These are phyloP conservation scores for Sanghuangporus weigelae DNA, from an alignment of 1,284 basidiomycete genomes.

Conservation along the genomic window DNA sequence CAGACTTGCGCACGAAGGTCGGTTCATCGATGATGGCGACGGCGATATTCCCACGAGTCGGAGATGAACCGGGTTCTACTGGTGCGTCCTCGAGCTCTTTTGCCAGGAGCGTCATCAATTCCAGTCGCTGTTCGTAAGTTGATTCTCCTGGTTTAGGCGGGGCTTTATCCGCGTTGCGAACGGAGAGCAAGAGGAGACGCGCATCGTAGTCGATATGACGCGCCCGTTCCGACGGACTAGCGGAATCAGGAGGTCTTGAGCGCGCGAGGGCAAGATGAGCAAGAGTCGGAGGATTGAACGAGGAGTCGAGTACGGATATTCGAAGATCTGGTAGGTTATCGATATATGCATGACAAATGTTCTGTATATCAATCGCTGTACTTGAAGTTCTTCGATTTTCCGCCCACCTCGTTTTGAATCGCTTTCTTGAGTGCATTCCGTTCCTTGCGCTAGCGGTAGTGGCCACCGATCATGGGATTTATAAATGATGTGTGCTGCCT, in stretches of 20 bases:
- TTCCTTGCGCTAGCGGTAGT: constrained; percentile 9
- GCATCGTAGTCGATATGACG: constrained; percentile 54
- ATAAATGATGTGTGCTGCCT: constrained; percentile 50
- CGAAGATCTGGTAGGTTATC: constrained; percentile 25
- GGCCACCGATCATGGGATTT: constrained; percentile 55
- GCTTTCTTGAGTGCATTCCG: neutral
- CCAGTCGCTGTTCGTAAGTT: constrained; percentile 65
- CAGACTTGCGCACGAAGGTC: constrained; percentile 84
- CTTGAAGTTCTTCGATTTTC: neutral
- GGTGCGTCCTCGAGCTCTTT: constrained; percentile 35
- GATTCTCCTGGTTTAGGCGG: constrained; percentile 67
- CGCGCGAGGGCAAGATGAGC: constrained; percentile 79
- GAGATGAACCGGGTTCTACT: constrained; percentile 1
- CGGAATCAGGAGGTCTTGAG: constrained; percentile 6
- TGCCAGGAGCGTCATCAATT: constrained; percentile 77
- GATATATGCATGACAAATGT: neutral
- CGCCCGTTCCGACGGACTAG: neutral
- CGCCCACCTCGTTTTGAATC: neutral
- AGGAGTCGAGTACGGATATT: constrained; percentile 80
- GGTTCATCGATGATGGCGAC: constrained; percentile 85
- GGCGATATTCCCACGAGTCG: constrained; percentile 51
- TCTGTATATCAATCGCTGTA: too few relatives aligned
- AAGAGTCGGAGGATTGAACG: constrained; percentile 90
- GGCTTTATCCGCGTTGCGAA: constrained; percentile 85
- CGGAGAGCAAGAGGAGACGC: constrained; percentile 77